These are phyloP conservation scores for Cinnamomum micranthum DNA, from an alignment of 164 flowering plant species.

Conservation along the genomic window DNA sequence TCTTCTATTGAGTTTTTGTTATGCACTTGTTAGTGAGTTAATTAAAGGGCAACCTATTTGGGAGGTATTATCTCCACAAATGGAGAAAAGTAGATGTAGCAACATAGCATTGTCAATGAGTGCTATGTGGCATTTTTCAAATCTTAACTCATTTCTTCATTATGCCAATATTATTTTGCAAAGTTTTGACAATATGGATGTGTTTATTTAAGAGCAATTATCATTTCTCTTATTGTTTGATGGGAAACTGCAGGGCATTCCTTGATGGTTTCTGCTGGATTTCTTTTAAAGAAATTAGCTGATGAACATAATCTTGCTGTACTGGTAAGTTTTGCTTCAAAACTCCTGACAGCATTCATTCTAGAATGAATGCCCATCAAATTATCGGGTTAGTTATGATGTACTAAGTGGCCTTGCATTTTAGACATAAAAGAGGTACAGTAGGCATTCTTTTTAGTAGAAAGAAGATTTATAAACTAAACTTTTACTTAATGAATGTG, in stretches of 20 bases:
- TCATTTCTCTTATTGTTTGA: neutral
- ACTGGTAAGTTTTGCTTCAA: conserved; percentile 42
- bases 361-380: too few species aligned
- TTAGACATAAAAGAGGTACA: too few species aligned
- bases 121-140: neutral
- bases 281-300: conserved; percentile 69
- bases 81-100: too few species aligned
- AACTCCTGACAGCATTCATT: neutral
- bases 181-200: neutral
- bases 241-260: conserved; percentile 57
- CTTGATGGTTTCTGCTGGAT: conserved; percentile 66
- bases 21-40: too few species aligned
- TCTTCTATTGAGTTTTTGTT: too few species aligned
- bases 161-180: neutral
- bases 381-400: too few species aligned
- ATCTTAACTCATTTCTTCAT: neutral
- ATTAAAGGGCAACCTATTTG: too few species aligned
- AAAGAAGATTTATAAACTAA: too few species aligned
- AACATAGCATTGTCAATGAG: neutral
- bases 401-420: too few species aligned
- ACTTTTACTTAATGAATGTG: too few species aligned
- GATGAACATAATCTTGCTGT: conserved; percentile 58
- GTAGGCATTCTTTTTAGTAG: too few species aligned
- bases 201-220: neutral
- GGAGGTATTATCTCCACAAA: too few species aligned